These are phyloP conservation scores for Paramyrothecium sp. DNA, from an alignment of 2,329 filamentous ascomycete genomes.

Conservation along the genomic window DNA sequence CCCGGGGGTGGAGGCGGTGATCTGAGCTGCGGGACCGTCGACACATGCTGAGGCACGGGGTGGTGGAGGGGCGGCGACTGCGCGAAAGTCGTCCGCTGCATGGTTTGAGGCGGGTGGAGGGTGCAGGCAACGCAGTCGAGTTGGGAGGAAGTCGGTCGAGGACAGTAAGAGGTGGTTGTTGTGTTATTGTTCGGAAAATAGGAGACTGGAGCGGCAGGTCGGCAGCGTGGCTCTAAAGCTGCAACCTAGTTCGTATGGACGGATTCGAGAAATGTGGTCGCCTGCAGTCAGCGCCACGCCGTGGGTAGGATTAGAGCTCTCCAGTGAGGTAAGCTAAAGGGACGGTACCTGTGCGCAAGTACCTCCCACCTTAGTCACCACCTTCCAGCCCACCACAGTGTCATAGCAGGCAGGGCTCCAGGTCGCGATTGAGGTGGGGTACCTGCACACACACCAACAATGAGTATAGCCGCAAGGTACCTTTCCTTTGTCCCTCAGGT, in stretches of 20 bases:
- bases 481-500: constrained; percentile 7
- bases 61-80: constrained; percentile 95
- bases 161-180: constrained; percentile 1
- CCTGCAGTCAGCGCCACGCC: too few species aligned
- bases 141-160: not conserved
- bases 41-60: constrained; percentile 96
- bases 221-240: not conserved
- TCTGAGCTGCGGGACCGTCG: constrained; percentile 93
- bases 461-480: constrained; percentile 7
- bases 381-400: too few species aligned
- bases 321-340: too few species aligned
- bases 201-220: constrained; percentile 2
- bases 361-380: too few species aligned
- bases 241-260: not conserved
- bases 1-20: constrained; percentile 82
- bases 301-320: not conserved
- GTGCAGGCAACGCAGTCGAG: not conserved
- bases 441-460: not conserved
- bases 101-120: constrained; percentile 38
- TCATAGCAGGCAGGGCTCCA: not conserved
- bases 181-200: not conserved
- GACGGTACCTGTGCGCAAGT: too few species aligned
- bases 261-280: constrained; percentile 30
- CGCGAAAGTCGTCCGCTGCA: constrained; percentile 85
- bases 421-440: not conserved